Conservation (phyloP, 768 basidiomycete genomes). For the Xerocomus spinulosus region DNA sequence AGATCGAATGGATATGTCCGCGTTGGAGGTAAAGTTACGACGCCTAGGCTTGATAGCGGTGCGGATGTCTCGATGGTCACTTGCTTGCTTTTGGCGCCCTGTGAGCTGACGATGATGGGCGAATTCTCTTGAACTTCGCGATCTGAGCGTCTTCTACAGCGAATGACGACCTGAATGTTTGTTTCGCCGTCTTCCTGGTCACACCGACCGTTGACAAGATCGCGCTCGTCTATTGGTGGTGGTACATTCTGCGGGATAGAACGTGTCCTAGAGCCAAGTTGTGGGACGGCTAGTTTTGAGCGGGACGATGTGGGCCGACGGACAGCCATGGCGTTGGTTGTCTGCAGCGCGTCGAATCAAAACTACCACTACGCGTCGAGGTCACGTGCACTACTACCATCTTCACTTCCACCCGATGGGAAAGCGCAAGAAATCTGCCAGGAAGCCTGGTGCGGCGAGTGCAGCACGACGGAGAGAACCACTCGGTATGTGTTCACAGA, state of each 20-base stretch:
- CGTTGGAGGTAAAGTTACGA: conserved; percentile 68
- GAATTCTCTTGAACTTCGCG: conserved; percentile 83
- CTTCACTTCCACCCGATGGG: conserved; percentile 60
- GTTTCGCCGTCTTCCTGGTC: conserved; percentile 52
- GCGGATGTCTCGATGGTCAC: conserved; percentile 77
- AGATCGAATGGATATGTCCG: conserved; percentile 92
- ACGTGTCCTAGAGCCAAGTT: conserved; percentile 42
- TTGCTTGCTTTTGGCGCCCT: conserved; percentile 69
- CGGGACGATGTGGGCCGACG: conserved; percentile 56
- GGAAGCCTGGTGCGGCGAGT: conserved; percentile 66
- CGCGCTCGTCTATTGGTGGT: conserved; percentile 18
- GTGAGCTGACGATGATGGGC: conserved; percentile 78
- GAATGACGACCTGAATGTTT: conserved; percentile 91
- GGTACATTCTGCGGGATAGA: conserved; percentile 35
- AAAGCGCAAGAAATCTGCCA: conserved; percentile 86
- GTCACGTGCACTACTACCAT: conserved; percentile 25
- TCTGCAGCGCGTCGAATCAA: conserved; percentile 30
- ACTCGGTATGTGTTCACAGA: conserved; percentile 46
- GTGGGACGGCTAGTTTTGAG: conserved; percentile 26
- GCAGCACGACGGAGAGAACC: conserved; percentile 64
- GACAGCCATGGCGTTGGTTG: conserved; percentile 48
- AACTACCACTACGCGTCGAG: conserved; percentile 21
- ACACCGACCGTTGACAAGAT: too few relatives aligned
- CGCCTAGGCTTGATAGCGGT: conserved; percentile 65
- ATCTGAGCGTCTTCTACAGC: conserved; percentile 82